Evolutionary conservation across 2,329 filamentous ascomycete genomes (phyloP), one percentile per base, ranked within the genome.

Genomic region (Cryphonectria carpinicola): DNA sequence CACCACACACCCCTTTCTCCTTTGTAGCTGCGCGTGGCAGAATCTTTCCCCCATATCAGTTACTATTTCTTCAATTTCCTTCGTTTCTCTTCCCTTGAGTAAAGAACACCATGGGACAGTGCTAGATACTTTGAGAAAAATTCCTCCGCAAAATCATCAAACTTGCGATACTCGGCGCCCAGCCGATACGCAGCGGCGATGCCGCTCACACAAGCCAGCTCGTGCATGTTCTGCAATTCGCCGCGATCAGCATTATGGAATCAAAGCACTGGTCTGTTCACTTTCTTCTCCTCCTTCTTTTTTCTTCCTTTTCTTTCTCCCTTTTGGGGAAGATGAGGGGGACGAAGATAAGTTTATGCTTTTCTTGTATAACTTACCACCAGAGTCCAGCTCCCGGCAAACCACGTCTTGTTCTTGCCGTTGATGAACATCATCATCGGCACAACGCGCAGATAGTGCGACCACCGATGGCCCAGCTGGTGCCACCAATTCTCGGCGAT

Each of bases 361-460:
- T 52, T 64, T 7, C 28, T 1, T 32, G 32, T n/a, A 19, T 19
- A 74, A 79, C 82, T 77, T 77, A 91, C 88, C 67, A 92, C 87
- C 70, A 93, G 81, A 0, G 91, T 93, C 91, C 90, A 93, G 8
- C 86, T 86, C 1, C 88, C 88, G 0, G 90, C 90, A 76, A 88
- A 93, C 32, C 84, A 82, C 0, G 91, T 93, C 65, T 84, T 82
- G 37, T 88, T 88, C 72, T 84, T 86, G 0, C 90, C 90, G 73
- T 94, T 90, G 3, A 94, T 84, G 35, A 91, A 87, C 90, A 91
- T 91, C 85, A 94, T 87, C 73, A 89, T 89, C 0, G 91, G 91
- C 1, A 94, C 89, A 1, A 91, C 89, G 46, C 88, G 84, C 1
- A 87, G 76, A 76, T 90, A 91, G 75, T 91, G 89, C 46, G 88